Evolutionary conservation across 2,329 filamentous ascomycete species (phyloP), one percentile per base, ranked within the genome.

Genomic region (Aspergillus fijiensis): DNA sequence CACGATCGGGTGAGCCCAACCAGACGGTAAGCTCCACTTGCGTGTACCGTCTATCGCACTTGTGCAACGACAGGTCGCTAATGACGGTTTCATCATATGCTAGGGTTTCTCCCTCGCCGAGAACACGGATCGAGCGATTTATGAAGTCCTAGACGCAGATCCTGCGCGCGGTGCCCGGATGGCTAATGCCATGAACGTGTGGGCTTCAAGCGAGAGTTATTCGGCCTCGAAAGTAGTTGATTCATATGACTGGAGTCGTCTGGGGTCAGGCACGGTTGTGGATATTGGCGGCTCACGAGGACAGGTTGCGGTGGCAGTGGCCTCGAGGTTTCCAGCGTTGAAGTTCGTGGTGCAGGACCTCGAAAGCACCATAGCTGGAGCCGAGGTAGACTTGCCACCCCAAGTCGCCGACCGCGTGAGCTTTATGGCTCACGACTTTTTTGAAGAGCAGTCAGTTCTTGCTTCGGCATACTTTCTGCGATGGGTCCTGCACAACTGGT

Each of bases 401-500:
- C n/a, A 49, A 5, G 12, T 53, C 16, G 19, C 27, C 29, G 25
- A 48, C n/a, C 31, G 49, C 4, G 50, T 59, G 9, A 27, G 25
- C n/a, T 54, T 59, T 16, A 35, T 45, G 19, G 57, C 51, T 9
- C 50, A 59, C 10, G 21, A 59, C 31, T 59, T 59, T 27, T 59
- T 59, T 21, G 4, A 49, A 4, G 21, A 16, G 5, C 57, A 59
- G 47, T 12, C 39, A 0, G 29, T 48, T 12, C 12, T 49, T 7
- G 57, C 57, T 7, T 51, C 54, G 9, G 27, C 25, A 2, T 59
- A 59, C n/a, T 49, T 59, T 3, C 19, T 59, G 1, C 57, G 57
- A 2, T 55, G 27, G 9, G 47, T 59, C n/a, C 42, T 59, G 4
- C 57, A 59, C n/a, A 50, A 59, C 14, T 59, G 57, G 57, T 49